Evolutionary conservation across 164 flowering plant genomes (phyloP), one percentile per base, ranked within the genome.

Genomic region (Nymphaea colorata): DNA sequence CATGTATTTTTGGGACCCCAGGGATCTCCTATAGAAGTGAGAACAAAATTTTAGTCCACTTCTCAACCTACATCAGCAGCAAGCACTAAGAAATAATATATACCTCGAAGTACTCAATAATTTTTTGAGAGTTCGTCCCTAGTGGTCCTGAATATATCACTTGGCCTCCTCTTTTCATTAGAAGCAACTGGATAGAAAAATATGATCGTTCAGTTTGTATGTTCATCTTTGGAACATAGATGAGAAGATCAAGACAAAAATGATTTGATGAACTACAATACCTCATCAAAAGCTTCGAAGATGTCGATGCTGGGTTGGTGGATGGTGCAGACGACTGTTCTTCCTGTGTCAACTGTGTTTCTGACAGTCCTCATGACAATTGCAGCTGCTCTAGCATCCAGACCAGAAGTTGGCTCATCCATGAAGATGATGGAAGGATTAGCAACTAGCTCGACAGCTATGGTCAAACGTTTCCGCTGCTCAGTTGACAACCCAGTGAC

Each of bases 331-430:
- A 92, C 99, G 64, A 94, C 98, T 36, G 99, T 95, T 78, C 98
- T 81, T 64, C 99, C 99, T 10, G 99, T 95, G 67, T 95, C 97
- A 25, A 95, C 99, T 0, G 99, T 95, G 87, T 90, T 95, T 65
- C 99, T 85, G 51, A 92, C 99, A 41, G 97, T 81, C 73, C 98
- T 89, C 99, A 95, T 95, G 42, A 95, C 99, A 73, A 95, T 95
- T 53, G 99, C 99, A 61, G 99, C 99, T 5, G 99, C 98, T 71
- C 99, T 83, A 44, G 99, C 99, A 79, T 95, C 99, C 65, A 95
- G 96, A 12, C 99, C 99, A 0, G 99, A 95, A 44, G 99, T 95
- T n/a, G 99, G 99, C 72, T 95, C 99, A 71, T 95, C 99, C 99
- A 95, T 95, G 83, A 95, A 95, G 62, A 95, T 90, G 79, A 95